Evolutionary conservation across 129 eudicot species (phyloP).

Genomic region (Glebionis coronaria): DNA sequence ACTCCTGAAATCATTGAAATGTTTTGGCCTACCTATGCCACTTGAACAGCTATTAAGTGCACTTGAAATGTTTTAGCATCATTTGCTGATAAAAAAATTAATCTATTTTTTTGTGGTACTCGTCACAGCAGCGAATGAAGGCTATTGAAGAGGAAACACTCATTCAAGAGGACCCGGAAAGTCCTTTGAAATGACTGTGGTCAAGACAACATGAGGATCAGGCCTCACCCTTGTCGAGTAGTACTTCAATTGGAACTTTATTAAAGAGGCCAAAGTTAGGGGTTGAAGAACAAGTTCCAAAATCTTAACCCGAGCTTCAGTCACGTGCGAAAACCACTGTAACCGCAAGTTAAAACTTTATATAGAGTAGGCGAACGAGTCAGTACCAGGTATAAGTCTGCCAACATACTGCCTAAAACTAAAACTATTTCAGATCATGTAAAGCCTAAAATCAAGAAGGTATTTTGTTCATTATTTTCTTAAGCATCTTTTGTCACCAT

Average conservation of each 20-base stretch:
- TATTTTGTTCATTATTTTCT: too few relatives aligned
- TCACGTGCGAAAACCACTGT: slow-evolving; percentile 10
- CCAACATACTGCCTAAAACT: too few relatives aligned
- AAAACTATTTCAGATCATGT: too few relatives aligned
- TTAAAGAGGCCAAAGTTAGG: slow-evolving; percentile 28
- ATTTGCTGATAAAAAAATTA: background rate
- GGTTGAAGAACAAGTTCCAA: slow-evolving; percentile 23
- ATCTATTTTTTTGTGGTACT: background rate
- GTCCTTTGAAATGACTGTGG: slow-evolving; percentile 67
- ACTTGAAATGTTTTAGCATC: slow-evolving; percentile 11
- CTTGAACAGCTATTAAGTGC: too few relatives aligned
- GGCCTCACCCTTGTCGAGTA: slow-evolving; percentile 38
- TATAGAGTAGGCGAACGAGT: too few relatives aligned
- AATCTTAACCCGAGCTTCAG: slow-evolving; percentile 13
- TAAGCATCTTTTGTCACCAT: too few relatives aligned
- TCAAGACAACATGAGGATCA: slow-evolving; percentile 44
- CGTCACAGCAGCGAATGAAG: slow-evolving; percentile 3
- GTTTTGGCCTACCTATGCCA: too few relatives aligned
- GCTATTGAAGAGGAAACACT: slow-evolving; percentile 38
- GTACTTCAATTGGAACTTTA: slow-evolving; percentile 15
- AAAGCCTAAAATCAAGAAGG: too few relatives aligned
- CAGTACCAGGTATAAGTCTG: too few relatives aligned
- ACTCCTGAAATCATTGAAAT: too few relatives aligned
- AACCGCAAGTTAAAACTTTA: too few relatives aligned
- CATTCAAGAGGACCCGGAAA: slow-evolving; percentile 45